A percentile compares a stretch with the other conserved stretches of the same genome.
Conservation (phyloP, 768 basidiomycete genomes). For the Mycena polygramma region DNA sequence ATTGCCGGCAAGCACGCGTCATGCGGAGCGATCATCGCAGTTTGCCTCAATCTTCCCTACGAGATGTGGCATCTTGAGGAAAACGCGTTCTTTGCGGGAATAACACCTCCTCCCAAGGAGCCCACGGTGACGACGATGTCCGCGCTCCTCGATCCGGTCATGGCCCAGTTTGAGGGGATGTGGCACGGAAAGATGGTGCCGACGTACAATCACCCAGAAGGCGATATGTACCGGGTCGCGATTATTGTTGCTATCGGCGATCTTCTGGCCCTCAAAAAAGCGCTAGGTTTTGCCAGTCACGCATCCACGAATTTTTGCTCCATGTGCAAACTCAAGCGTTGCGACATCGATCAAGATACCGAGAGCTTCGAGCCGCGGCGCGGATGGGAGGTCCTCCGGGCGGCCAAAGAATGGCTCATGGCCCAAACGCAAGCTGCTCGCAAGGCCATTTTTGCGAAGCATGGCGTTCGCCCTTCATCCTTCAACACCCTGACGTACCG, state of each 20-base stretch:
- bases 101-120: conserved; percentile 37
- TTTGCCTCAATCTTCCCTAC: conserved; percentile 43
- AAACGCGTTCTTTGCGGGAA: conserved; percentile 38
- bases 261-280: conserved; percentile 31
- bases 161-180: conserved; percentile 25
- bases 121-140: conserved; percentile 25
- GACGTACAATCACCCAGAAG: conserved; percentile 31
- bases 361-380: not conserved
- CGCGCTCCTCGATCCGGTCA: conserved; percentile 11
- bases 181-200: conserved; percentile 22
- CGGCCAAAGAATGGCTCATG: conserved; percentile 33
- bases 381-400: not conserved
- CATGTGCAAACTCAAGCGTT: conserved; percentile 25
- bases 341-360: conserved; percentile 33
- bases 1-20: conserved; percentile 33
- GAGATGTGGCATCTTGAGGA: conserved; percentile 37
- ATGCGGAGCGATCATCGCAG: conserved; percentile 35
- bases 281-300: conserved; percentile 32
- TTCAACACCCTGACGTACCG: not conserved
- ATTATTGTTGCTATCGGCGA: conserved; percentile 38
- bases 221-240: conserved; percentile 30
- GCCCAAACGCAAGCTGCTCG: not conserved
- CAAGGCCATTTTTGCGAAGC: not conserved
- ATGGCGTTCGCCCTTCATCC: not conserved
- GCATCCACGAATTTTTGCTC: conserved; percentile 36